Percentiles rank a stretch among this genome's conserved stretches.
phyloP scores from a whole-genome alignment of 2,329 filamentous ascomycete species.

The Pseudogymnoascus sp. region DNA sequence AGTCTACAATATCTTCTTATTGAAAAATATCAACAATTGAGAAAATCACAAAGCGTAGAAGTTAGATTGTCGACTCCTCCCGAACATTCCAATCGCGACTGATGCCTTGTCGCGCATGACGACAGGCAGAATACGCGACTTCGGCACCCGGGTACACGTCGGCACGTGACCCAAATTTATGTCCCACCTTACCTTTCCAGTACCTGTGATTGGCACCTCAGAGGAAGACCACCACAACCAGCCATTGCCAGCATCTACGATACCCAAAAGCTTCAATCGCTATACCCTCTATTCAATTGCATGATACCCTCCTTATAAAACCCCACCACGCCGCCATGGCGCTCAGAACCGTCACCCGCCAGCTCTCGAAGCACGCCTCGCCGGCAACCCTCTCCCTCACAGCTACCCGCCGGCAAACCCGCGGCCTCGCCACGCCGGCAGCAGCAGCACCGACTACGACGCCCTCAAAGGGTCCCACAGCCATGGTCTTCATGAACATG shows the following conservation, averaged over 20 bases:
- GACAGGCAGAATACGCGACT: conserved; percentile 4
- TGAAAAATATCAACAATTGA: neutral
- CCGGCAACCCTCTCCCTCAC: conserved; percentile 21
- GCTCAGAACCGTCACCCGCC: conserved; percentile 29
- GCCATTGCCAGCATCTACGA: neutral
- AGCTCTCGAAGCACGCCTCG: conserved; percentile 24
- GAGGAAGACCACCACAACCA: neutral
- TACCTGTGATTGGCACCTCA: neutral
- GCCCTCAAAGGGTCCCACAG: conserved; percentile 71
- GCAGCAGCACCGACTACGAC: conserved; percentile 63
- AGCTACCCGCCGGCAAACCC: conserved; percentile 28
- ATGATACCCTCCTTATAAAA: neutral
- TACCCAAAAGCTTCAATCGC: neutral
- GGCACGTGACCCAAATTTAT: neutral
- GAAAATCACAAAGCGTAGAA: neutral
- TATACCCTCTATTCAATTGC: neutral
- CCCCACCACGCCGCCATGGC: conserved; percentile 27
- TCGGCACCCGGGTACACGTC: neutral
- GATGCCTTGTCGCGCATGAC: conserved; percentile 4
- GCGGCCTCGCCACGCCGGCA: conserved; percentile 50
- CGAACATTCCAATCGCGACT: conserved; percentile 5
- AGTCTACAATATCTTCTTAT: neutral
- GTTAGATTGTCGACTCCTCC: neutral
- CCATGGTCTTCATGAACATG: conserved; percentile 99
- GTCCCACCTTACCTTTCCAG: conserved; percentile 1